phyloP scores from a whole-genome alignment of 2,329 filamentous ascomycete genomes.

The Cadophora sp. region DNA sequence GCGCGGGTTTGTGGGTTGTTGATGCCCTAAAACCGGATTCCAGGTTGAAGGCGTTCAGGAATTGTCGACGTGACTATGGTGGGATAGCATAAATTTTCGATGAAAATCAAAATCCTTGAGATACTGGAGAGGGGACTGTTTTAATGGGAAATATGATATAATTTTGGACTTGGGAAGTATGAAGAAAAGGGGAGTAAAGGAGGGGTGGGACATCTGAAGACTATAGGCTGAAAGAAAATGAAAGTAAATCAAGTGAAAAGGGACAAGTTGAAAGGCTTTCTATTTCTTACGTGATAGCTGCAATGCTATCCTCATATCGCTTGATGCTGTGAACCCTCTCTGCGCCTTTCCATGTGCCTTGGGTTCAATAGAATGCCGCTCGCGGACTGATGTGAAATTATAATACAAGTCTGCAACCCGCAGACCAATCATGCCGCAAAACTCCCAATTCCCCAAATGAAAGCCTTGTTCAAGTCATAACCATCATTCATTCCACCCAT shows the following conservation, averaged over 20 bases:
- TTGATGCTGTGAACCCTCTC: not conserved
- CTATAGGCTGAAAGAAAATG: not conserved
- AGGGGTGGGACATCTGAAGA: not conserved
- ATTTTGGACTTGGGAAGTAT: not conserved
- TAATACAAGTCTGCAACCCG: not conserved
- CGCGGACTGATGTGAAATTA: not conserved
- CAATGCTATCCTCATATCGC: not conserved
- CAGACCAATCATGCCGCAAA: not conserved
- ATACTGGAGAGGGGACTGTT: not conserved
- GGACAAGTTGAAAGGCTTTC: not conserved
- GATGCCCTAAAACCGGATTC: constrained; percentile 1
- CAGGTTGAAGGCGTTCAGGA: not conserved
- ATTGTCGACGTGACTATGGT: not conserved
- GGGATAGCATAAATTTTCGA: not conserved
- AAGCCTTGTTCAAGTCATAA: not conserved
- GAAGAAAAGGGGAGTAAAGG: not conserved
- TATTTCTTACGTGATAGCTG: not conserved
- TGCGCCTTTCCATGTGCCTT: not conserved
- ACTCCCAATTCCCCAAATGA: not conserved
- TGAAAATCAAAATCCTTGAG: not conserved
- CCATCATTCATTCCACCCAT: not conserved
- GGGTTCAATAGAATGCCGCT: not conserved
- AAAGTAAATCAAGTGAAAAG: no score
- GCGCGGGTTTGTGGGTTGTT: constrained; percentile 5
- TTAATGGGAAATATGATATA: constrained; percentile 6